Evolutionary conservation across 1,139 yeast species (phyloP).

Genomic region (Komagataea norvegica): DNA sequence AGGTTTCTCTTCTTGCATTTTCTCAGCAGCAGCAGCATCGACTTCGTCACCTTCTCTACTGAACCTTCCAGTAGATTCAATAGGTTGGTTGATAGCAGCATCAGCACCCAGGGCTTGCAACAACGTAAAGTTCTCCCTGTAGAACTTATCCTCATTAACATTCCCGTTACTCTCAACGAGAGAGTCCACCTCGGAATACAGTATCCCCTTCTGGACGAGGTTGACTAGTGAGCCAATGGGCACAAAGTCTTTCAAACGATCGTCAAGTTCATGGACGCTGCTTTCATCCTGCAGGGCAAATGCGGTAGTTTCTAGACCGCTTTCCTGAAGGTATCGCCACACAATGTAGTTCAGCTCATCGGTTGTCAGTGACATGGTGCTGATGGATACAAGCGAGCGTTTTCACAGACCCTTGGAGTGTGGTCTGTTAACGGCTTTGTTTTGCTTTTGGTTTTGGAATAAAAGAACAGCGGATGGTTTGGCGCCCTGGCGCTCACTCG

Average conservation of each 20-base stretch:
- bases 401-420: too few relatives aligned
- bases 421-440: too few relatives aligned
- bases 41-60: slow-evolving; percentile 7
- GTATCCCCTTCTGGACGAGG: slow-evolving; percentile 79
- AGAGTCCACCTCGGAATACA: slow-evolving; percentile 56
- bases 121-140: slow-evolving; percentile 32
- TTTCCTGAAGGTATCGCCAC: slow-evolving; percentile 91
- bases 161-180: slow-evolving; percentile 36
- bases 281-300: slow-evolving; percentile 75
- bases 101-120: slow-evolving; percentile 36
- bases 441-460: too few relatives aligned
- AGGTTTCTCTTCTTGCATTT: not conserved
- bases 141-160: slow-evolving; percentile 23
- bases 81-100: slow-evolving; percentile 28
- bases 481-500: too few relatives aligned
- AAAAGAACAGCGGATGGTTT: too few relatives aligned
- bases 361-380: slow-evolving; percentile 71
- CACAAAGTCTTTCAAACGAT: slow-evolving; percentile 41
- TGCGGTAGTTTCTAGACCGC: slow-evolving; percentile 75
- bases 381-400: too few relatives aligned
- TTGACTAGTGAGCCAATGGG: slow-evolving; percentile 76
- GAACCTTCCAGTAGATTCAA: slow-evolving; percentile 30
- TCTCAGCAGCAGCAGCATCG: not conserved
- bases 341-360: slow-evolving; percentile 84
- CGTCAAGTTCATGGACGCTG: slow-evolving; percentile 52